These are phyloP conservation scores for Rosa multiflora DNA, from an alignment of 306 rosid genomes.

Conservation along the genomic window DNA sequence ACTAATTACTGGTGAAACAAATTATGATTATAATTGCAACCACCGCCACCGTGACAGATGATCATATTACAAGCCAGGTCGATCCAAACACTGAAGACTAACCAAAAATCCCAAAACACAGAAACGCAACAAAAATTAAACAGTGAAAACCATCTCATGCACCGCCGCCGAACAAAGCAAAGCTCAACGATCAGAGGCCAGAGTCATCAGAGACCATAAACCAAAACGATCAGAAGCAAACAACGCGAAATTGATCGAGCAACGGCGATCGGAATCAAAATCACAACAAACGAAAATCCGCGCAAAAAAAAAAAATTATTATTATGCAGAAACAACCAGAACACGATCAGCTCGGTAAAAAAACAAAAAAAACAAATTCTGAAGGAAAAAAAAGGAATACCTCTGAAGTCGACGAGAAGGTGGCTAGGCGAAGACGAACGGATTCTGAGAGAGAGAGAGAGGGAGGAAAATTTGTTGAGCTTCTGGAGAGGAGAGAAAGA, in stretches of 20 bases:
- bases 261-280: conserved; percentile 23
- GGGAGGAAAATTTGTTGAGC: conserved; percentile 13
- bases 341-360: not conserved
- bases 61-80: not conserved
- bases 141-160: not conserved
- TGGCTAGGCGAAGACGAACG: conserved; percentile 31
- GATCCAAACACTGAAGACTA: conserved; percentile 15
- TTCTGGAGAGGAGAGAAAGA: conserved; percentile 28
- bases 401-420: conserved; percentile 29
- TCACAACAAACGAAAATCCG: not conserved
- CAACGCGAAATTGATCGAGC: conserved; percentile 20
- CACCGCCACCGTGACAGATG: not conserved
- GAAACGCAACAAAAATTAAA: not conserved
- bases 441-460: conserved; percentile 13
- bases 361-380: not conserved
- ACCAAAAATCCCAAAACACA: not conserved
- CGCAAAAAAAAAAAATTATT: not conserved
- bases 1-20: not conserved
- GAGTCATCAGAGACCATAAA: conserved; percentile 28
- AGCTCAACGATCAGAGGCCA: not conserved
- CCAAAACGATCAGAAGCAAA: conserved; percentile 22
- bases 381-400: conserved; percentile 21
- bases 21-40: not conserved
- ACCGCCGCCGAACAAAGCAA: conserved; percentile 14
- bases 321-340: not conserved